Conservation (phyloP, 1,284 basidiomycete species). For the Tremellales sp. region DNA sequence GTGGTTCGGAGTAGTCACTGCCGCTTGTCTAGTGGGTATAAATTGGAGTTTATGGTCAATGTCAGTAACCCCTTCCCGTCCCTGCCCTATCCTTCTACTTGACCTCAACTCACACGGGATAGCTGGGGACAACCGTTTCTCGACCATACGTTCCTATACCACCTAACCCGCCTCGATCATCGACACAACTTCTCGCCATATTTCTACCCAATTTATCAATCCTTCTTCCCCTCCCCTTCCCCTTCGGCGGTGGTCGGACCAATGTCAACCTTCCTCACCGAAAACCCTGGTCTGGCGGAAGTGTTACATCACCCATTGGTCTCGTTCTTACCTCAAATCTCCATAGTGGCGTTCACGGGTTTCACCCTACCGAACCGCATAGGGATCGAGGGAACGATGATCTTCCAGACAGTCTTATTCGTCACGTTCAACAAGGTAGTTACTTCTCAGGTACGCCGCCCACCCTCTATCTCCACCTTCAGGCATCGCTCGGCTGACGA, state of each 20-base stretch:
- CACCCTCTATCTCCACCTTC: background rate
- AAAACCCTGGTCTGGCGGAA: background rate
- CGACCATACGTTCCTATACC: slow-evolving; percentile 89
- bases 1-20: slow-evolving; percentile 66
- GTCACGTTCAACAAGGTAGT: slow-evolving; percentile 98
- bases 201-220: slow-evolving; percentile 88
- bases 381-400: slow-evolving; percentile 50
- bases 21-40: slow-evolving; percentile 63
- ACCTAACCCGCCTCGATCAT: slow-evolving; percentile 84
- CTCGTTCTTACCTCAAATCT: slow-evolving; percentile 51
- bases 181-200: slow-evolving; percentile 98
- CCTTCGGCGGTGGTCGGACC: too few relatives aligned
- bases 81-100: background rate
- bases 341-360: slow-evolving; percentile 34
- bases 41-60: slow-evolving; percentile 67
- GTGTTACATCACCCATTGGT: slow-evolving; percentile 40
- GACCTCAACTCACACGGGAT: slow-evolving; percentile 1
- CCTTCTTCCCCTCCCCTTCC: slow-evolving; percentile 25
- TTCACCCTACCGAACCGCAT: slow-evolving; percentile 6
- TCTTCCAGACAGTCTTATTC: slow-evolving; percentile 84
- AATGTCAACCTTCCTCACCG: slow-evolving; percentile 50
- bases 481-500: background rate
- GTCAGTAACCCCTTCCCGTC: slow-evolving; percentile 54
- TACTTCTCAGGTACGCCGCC: slow-evolving; percentile 75
- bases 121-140: slow-evolving; percentile 94